Evolutionary conservation across 495 filamentous ascomycete species (phyloP), one percentile per base, ranked within the genome.

Genomic region (Penicillium ucsense): DNA sequence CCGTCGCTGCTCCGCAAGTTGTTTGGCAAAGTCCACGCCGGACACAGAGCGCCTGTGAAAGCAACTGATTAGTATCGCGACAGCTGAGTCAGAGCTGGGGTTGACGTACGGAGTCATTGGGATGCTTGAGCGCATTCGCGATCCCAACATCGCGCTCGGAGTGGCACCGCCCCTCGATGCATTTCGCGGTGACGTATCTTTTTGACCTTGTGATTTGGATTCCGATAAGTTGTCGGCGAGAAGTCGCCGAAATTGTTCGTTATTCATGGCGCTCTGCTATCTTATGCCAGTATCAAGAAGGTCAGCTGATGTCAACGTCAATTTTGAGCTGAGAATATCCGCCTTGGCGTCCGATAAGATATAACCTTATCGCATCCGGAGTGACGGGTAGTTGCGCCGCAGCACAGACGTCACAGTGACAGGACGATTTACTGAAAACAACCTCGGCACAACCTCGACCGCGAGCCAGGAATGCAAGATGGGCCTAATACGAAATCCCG

Each of bases 211-310:
- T 4, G 54, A 51, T 29, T 60, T 63, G 10, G 48, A 54, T 10
- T 57, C 45, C 11, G 56, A 49, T 8, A 57, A 53, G 29, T 67
- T 76, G 46, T 77, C 76, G 36, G 81, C 68, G 6, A 98, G 60
- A n/a, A 98, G 80, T 46, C 85, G 83, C 42, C 92, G 89, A 61
- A 98, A 98, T 61, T 98, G 88, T 11, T 86, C 78, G 77, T 97
- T 96, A 63, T 98, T 95, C 92, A 98, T 98, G 47, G 38, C 39
- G 20, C 2, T 20, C 20, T 20, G 20, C 20, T 20, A 2, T 20
- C 20, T 20, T 20, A 2, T 20, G 28, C 30, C 32, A 32, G 32
- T 35, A 35, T 46, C 37, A 20, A 39, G 37, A 50, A 32, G 5
- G 20, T 20, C 20, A 9, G 43, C 32, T 12, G 12, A 20, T 6